A percentile compares a stretch with the other conserved stretches of the same genome.
phyloP scores from a whole-genome alignment of 805 yeast species.

The Clavispora vitiphila region DNA sequence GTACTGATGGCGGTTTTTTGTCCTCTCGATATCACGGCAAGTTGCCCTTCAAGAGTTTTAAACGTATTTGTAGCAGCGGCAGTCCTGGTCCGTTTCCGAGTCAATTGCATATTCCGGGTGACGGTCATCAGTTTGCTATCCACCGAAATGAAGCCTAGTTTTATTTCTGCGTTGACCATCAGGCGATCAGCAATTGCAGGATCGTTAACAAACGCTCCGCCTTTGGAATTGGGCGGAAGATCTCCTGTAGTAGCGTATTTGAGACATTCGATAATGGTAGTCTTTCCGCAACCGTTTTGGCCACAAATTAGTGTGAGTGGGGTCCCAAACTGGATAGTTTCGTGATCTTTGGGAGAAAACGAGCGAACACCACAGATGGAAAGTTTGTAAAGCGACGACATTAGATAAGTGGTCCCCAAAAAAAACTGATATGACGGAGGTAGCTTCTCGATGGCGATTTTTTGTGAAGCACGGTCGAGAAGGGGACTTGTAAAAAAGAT shows the following conservation, averaged over 20 bases:
- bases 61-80: conserved; percentile 46
- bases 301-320: conserved; percentile 95
- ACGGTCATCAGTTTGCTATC: conserved; percentile 76
- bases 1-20: conserved; percentile 73
- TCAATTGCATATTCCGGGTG: conserved; percentile 77
- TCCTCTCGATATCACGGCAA: conserved; percentile 60
- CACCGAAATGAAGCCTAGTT: conserved; percentile 73
- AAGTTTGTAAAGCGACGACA: conserved; percentile 40
- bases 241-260: conserved; percentile 94
- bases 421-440: too few species aligned
- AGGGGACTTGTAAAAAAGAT: too few species aligned
- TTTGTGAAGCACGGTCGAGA: too few species aligned
- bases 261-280: conserved; percentile 91
- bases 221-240: conserved; percentile 90
- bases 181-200: conserved; percentile 75
- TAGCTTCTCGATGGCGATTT: too few species aligned
- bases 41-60: conserved; percentile 88
- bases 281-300: conserved; percentile 93
- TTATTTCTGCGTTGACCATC: conserved; percentile 84
- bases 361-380: conserved; percentile 84
- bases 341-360: conserved; percentile 78
- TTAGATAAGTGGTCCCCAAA: too few species aligned
- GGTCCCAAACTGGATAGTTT: conserved; percentile 80
- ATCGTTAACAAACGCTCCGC: conserved; percentile 95
- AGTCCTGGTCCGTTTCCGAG: conserved; percentile 48